These are phyloP conservation scores for Phialocephala subalpina DNA, from an alignment of 2,329 filamentous ascomycete species.

Conservation along the genomic window DNA sequence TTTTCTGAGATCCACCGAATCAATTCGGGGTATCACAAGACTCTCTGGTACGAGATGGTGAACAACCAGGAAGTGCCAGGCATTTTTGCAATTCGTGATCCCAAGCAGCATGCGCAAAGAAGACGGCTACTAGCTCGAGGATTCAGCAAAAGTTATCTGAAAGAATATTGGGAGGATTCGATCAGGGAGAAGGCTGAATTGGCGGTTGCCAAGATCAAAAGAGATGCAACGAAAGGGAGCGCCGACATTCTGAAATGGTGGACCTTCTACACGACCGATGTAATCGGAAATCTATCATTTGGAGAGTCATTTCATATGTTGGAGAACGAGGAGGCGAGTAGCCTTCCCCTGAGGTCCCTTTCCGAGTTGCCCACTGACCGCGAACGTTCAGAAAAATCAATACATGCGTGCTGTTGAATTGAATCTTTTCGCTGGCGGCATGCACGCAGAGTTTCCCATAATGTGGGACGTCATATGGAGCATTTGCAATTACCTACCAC, in stretches of 20 bases:
- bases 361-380: not conserved
- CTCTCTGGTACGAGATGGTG: conserved; percentile 43
- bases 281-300: conserved; percentile 61
- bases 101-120: conserved; percentile 48
- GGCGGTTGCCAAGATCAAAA: conserved; percentile 52
- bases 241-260: conserved; percentile 62
- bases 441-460: conserved; percentile 42
- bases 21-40: conserved; percentile 46
- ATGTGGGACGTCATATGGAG: conserved; percentile 27
- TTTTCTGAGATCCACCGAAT: conserved; percentile 47
- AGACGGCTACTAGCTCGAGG: conserved; percentile 51
- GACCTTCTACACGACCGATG: conserved; percentile 61
- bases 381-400: not conserved
- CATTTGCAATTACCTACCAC: conserved; percentile 31
- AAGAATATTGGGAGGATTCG: conserved; percentile 44
- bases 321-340: conserved; percentile 55
- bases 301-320: conserved; percentile 63
- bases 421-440: conserved; percentile 33
- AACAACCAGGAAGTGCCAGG: conserved; percentile 23
- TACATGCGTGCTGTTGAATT: conserved; percentile 51
- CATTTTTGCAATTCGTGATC: conserved; percentile 52
- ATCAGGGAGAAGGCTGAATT: conserved; percentile 49
- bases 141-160: conserved; percentile 43
- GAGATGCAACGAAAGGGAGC: conserved; percentile 51
- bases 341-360: not conserved